Conservation (phyloP, 352 stramenopile genomes). For the Phytophthora pini region DNA sequence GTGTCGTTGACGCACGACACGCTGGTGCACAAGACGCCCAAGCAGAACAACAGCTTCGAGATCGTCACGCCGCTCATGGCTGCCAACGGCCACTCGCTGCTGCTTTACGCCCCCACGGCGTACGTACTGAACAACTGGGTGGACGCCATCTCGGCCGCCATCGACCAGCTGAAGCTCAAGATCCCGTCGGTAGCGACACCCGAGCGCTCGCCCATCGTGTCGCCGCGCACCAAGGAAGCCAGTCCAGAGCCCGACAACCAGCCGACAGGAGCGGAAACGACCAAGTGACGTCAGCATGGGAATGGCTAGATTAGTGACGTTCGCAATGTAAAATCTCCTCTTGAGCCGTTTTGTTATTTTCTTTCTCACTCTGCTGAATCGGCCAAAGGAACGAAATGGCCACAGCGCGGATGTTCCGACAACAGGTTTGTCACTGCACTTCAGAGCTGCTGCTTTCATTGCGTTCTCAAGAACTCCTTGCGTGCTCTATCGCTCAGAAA, state of each 20-base stretch:
- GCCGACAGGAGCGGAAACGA: constrained; percentile 17
- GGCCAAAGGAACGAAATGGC: constrained; percentile 5
- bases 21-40: constrained; percentile 68
- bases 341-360: constrained; percentile 14
- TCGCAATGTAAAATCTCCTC: constrained; percentile 28
- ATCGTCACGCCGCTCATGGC: constrained; percentile 78
- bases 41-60: constrained; percentile 85
- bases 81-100: constrained; percentile 63
- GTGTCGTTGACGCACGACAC: constrained; percentile 72
- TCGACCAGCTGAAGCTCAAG: constrained; percentile 46
- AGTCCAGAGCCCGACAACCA: constrained; percentile 26
- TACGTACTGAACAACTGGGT: constrained; percentile 67
- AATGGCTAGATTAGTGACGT: constrained; percentile 22
- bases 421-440: constrained; percentile 18
- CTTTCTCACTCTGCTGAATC: constrained; percentile 13
- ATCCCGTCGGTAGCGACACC: constrained; percentile 7
- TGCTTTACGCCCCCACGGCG: constrained; percentile 65
- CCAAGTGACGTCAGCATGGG: constrained; percentile 20
- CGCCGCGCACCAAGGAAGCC: constrained; percentile 31
- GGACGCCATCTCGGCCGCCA: constrained; percentile 60
- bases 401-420: constrained; percentile 7
- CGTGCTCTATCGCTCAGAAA: constrained; percentile 31
- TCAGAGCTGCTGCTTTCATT: constrained; percentile 4
- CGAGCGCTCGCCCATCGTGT: constrained; percentile 34
- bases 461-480: constrained; percentile 12